Base-by-base conservation (phyloP, 2,329 filamentous ascomycete genomes). In the Phaeomoniella chlamydospora region DNA sequence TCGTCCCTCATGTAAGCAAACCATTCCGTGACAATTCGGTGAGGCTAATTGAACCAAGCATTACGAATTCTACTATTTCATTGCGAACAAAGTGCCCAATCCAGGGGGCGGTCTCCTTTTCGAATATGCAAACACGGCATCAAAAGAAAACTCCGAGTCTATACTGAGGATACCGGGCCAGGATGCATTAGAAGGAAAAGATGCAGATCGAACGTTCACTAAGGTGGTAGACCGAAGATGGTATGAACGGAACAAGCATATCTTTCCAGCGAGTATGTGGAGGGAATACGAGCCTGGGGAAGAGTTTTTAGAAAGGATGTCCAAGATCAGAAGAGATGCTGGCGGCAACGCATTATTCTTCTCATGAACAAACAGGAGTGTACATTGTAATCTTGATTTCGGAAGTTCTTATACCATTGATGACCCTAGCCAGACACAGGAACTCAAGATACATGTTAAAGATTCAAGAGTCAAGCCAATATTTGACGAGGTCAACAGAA, bases 171-270 rank as follows among this genome's bases (percentile, higher is more conserved):
- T 64, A 3, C 56, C 65, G 11, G 65, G 68, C 33, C 62, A 75
- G 33, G 61, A 59, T 29, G 66, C 68, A 36, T 69, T 78, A 10
- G 88, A 94, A 60, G 88, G 88, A 11, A 76, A 68, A 16, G 58
- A 67, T 29, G 81, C 90, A 42, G 87, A 96, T 47, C 77, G 87
- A 1, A 71, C 71, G 3, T 60, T 81, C 42, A 96, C 88, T 3
- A 96, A 94, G 54, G 87, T 98, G 3, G 88, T 98, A 3, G 88
- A 98, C 61, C 72, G 90, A 41, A 68, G 90, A 41, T 98, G 90
- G 90, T 98, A 94, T 55, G 86, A 94, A 64, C 74, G 78, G 51
- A 94, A 96, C 56, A 98, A 96, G 60, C 90, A 98, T 57, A 96
- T 98, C 39, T 98, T 88, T 55, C 90, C 90, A 0, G 88, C 88